A percentile compares a stretch with the other conserved stretches of the same genome.
Conservation (phyloP, 129 eudicot genomes). For the Smallanthus sonchifolius region DNA sequence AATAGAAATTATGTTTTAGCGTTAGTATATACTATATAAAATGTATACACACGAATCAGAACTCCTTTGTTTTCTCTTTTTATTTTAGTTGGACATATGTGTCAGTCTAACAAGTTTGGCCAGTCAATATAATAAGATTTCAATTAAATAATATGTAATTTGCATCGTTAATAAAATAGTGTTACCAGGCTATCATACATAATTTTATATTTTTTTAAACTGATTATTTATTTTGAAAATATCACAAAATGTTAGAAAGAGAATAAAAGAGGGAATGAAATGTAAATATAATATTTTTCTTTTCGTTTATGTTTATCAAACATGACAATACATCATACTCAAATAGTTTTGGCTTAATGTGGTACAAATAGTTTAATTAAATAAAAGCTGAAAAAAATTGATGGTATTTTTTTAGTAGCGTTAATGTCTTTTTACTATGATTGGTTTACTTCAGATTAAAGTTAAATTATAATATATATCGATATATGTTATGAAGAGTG, state of each 20-base stretch:
- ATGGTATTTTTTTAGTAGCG: no score
- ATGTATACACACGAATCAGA: slow-evolving; percentile 16
- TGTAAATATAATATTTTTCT: not conserved
- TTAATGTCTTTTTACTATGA: no score
- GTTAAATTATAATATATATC: no score
- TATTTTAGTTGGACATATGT: slow-evolving; percentile 7
- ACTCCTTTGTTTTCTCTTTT: not conserved
- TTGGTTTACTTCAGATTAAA: no score
- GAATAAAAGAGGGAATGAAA: not conserved
- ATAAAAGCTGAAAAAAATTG: no score
- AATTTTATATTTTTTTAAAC: not conserved
- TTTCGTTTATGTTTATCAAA: not conserved
- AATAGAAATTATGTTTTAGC: not conserved
- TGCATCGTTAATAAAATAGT: not conserved
- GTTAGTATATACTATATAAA: not conserved
- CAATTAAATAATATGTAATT: not conserved
- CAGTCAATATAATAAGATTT: not conserved
- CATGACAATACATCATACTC: not conserved
- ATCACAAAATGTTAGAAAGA: not conserved
- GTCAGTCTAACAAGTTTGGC: slow-evolving; percentile 6
- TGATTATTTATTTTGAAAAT: not conserved
- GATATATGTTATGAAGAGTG: no score
- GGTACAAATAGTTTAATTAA: not conserved
- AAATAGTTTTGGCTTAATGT: not conserved
- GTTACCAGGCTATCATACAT: not conserved